Evolutionary conservation across 441 rosid species (phyloP), one percentile per base, ranked within the genome.

Genomic region (Mallotus japonicus): DNA sequence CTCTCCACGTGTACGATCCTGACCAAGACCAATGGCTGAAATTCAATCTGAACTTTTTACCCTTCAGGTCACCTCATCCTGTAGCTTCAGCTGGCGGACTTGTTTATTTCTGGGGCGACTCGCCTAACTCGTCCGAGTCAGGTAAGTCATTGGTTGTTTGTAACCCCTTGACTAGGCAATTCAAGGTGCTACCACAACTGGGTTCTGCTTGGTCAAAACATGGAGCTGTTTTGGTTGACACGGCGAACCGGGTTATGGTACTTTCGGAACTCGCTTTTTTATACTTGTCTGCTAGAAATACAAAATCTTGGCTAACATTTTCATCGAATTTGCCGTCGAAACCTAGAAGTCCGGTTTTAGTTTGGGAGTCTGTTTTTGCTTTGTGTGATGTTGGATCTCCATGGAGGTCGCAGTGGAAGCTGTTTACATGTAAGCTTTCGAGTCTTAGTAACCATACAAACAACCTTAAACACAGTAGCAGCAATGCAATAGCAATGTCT

Each of bases 201-300:
- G 98, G 97, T 14, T 90, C 96, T 1, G 96, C 98, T 57, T 93
- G 98, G 96, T 93, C 92, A 9, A 81, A 89, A 3, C 97, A 93
- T 76, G 96, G 96, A 11, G 81, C 90, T 0, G 96, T 93, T 40
- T 83, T 93, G 2, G 93, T 89, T 22, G 93, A 90, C 82, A 84
- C 89, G 0, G 76, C 65, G 4, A 89, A 83, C 67, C 81, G 89
- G 71, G 97, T 89, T 69, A 90, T 92, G 89, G 95, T 90, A 8
- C 80, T 91, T 8, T 87, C 91, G 0, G 96, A 91, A 69, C 90
- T 92, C 24, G 91, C 92, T 0, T 90, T 95, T 14, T 77, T 92
- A 28, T 87, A 85, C 78, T 88, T 81, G 80, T 80, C 89, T 0
- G 83, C 83, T 56, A 55, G 79, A 34, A 80, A 76, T 0, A 66